phyloP scores from a whole-genome alignment of 495 filamentous ascomycete genomes.

The Clohesyomyces aquaticus region DNA sequence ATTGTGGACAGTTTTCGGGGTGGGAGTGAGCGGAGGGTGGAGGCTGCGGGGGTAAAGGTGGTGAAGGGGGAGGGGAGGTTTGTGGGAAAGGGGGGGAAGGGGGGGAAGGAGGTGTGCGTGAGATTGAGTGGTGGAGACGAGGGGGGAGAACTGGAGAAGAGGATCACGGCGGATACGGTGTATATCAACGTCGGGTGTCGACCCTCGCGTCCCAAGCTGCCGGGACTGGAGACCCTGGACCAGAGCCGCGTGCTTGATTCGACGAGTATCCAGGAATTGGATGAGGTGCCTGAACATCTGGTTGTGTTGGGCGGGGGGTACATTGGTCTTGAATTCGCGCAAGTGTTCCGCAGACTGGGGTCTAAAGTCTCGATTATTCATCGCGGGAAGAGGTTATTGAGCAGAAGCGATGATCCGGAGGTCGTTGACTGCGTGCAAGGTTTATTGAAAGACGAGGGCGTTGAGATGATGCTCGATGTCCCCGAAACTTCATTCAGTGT shows the following conservation, averaged over 20 bases:
- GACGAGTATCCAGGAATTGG: slow-evolving; percentile 54
- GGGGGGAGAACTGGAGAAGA: slow-evolving; percentile 37
- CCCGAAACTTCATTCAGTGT: slow-evolving; percentile 21
- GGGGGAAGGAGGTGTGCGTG: slow-evolving; percentile 46
- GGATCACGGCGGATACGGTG: slow-evolving; percentile 48
- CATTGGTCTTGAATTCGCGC: slow-evolving; percentile 58
- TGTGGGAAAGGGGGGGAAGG: no score
- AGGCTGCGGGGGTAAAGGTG: slow-evolving; percentile 52
- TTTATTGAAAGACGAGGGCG: slow-evolving; percentile 51
- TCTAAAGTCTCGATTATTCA: slow-evolving; percentile 54
- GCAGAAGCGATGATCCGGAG: slow-evolving; percentile 50
- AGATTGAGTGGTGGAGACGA: background rate
- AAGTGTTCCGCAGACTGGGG: slow-evolving; percentile 55
- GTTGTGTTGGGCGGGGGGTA: slow-evolving; percentile 57
- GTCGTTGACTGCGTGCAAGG: slow-evolving; percentile 45
- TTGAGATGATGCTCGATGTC: slow-evolving; percentile 46
- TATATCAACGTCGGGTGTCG: slow-evolving; percentile 55
- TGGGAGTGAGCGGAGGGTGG: slow-evolving; percentile 50
- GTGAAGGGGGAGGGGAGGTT: slow-evolving; percentile 53
- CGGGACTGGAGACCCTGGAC: slow-evolving; percentile 46
- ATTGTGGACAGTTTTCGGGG: slow-evolving; percentile 55
- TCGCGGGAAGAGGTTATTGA: slow-evolving; percentile 49
- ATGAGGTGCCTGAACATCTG: slow-evolving; percentile 52
- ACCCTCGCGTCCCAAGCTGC: slow-evolving; percentile 46
- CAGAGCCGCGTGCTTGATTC: slow-evolving; percentile 51